These are phyloP conservation scores for Neurospora sp. DNA, from an alignment of 495 filamentous ascomycete species.

Conservation along the genomic window DNA sequence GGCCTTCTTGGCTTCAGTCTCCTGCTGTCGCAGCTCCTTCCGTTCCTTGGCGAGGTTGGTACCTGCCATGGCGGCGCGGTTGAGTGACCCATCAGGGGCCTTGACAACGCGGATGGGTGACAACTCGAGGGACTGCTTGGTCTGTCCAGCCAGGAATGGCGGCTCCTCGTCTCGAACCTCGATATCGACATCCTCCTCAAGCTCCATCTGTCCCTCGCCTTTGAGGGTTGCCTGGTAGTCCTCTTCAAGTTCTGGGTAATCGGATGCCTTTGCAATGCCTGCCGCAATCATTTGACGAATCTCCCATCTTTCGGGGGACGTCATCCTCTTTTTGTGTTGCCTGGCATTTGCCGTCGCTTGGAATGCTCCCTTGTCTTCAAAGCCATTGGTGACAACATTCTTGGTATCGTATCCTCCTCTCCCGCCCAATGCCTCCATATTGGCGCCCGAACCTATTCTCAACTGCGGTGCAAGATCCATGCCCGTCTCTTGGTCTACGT, in stretches of 20 bases:
- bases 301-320: constrained; percentile 93
- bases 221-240: constrained; percentile 82
- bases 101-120: constrained; percentile 95
- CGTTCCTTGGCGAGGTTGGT: constrained; percentile 84
- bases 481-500: constrained; percentile 87
- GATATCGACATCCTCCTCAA: constrained; percentile 96
- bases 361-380: constrained; percentile 11
- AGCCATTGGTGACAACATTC: neutral
- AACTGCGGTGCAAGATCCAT: constrained; percentile 72
- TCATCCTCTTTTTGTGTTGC: constrained; percentile 78
- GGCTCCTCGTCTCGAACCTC: constrained; percentile 94
- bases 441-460: constrained; percentile 82
- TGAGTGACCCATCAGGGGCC: constrained; percentile 90
- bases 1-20: constrained; percentile 74
- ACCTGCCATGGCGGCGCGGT: constrained; percentile 89
- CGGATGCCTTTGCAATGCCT: constrained; percentile 77
- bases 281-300: constrained; percentile 94
- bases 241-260: constrained; percentile 91
- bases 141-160: constrained; percentile 91
- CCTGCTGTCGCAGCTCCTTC: constrained; percentile 78
- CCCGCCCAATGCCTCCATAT: constrained; percentile 71
- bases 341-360: constrained; percentile 25
- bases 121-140: constrained; percentile 86
- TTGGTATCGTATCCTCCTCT: constrained; percentile 5
- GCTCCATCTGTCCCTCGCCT: constrained; percentile 80